phyloP scores from a whole-genome alignment of 2,329 filamentous ascomycete genomes.

The Macrophomina pseudophaseolina region DNA sequence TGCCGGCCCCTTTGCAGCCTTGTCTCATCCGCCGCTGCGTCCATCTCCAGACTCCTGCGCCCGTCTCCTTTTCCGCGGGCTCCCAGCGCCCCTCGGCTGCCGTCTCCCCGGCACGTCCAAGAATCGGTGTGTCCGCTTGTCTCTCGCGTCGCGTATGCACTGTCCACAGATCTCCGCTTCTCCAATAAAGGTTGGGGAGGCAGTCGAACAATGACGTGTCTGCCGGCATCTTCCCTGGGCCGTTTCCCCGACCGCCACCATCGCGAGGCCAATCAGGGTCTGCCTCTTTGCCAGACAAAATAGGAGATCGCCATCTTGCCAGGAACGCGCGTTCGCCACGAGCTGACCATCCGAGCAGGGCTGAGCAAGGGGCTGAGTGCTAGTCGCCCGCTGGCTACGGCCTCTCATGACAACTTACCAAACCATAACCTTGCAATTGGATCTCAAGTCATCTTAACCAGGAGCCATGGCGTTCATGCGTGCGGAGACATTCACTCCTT shows the following conservation, averaged over 20 bases:
- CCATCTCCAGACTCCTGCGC: not conserved
- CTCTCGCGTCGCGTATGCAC: conserved; percentile 16
- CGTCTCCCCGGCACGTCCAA: not conserved
- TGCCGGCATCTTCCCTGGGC: conserved; percentile 20
- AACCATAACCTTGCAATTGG: not conserved
- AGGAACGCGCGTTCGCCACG: conserved; percentile 20
- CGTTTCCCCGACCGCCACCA: conserved; percentile 8
- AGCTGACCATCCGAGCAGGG: conserved; percentile 2
- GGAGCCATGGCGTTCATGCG: conserved; percentile 7
- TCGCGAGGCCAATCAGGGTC: not conserved
- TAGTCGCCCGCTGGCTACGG: not conserved
- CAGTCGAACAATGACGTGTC: conserved; percentile 15
- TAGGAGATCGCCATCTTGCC: not conserved
- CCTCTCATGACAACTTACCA: conserved; percentile 9
- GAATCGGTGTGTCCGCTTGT: conserved; percentile 12
- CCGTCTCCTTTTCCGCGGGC: conserved; percentile 8
- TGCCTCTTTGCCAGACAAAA: not conserved
- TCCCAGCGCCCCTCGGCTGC: not conserved
- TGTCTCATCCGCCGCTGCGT: not conserved
- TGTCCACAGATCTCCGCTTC: conserved; percentile 17
- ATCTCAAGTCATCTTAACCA: conserved; percentile 5
- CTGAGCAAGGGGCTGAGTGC: not conserved
- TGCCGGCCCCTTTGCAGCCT: not conserved
- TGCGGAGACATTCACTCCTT: conserved; percentile 11
- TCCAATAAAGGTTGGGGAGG: not conserved